phyloP scores from a whole-genome alignment of 345 rosid genomes.

The Barbarea vulgaris region DNA sequence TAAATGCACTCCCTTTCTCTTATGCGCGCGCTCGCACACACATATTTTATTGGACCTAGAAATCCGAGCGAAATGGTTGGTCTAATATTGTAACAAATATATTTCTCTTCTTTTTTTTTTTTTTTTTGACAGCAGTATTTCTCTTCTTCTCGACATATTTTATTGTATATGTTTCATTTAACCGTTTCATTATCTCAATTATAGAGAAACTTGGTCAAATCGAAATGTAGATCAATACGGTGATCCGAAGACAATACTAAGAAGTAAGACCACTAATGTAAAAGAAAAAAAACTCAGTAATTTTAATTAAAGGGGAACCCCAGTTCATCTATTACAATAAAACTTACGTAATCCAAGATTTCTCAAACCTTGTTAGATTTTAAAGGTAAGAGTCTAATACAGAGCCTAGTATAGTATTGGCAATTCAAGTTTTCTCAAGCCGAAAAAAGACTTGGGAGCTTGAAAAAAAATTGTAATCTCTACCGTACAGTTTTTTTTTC shows the following conservation, averaged over 20 bases:
- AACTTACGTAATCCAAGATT: neutral
- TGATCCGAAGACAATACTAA: neutral
- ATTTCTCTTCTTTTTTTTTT: neutral
- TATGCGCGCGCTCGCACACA: neutral
- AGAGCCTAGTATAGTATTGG: neutral
- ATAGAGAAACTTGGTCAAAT: neutral
- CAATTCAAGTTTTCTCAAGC: neutral
- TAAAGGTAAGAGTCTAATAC: neutral
- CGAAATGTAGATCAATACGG: neutral
- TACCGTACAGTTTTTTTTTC: too few species aligned
- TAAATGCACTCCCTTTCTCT: slow-evolving; percentile 24
- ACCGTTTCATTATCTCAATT: slow-evolving; percentile 1
- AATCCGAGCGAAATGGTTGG: slow-evolving; percentile 33
- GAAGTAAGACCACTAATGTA: neutral
- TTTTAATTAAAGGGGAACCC: neutral
- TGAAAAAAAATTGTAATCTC: neutral
- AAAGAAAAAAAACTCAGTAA: neutral
- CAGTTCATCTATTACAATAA: neutral
- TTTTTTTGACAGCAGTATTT: too few species aligned
- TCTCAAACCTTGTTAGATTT: neutral
- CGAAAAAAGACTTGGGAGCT: neutral
- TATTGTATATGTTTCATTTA: neutral
- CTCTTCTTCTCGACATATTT: neutral
- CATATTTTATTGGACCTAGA: neutral
- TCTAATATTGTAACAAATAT: slow-evolving; percentile 13